Evolutionary conservation across 179 eudicot species (phyloP), one percentile per base, ranked within the genome.

Genomic region (Pouteria campechiana): DNA sequence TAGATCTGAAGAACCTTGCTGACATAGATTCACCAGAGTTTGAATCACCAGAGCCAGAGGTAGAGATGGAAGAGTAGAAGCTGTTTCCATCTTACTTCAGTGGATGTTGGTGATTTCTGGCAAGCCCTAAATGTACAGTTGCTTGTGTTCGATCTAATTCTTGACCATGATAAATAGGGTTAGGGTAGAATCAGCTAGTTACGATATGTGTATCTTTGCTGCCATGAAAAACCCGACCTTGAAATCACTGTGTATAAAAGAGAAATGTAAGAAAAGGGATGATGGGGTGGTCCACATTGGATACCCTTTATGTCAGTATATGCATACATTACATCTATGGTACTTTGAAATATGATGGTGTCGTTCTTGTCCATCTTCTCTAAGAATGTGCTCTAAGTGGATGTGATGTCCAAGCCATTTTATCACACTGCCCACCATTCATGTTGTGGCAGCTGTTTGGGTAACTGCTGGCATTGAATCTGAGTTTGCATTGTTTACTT

Each of bases 1-100:
- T 85, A 33, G 97, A 89, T 50, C 41, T 89, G 58, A 89, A 89
- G 83, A 81, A 89, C 32, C 73, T 89, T 38, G 95, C 95, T 17
- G 95, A 54, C 24, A 56, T 76, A 19, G 93, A 89, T 22, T 61
- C 68, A 2, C 44, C 83, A 0, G 96, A 76, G 37, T 73, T 78
- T 36, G 76, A 72, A 48, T 21, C 72, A 2, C 51, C 50, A 10
- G 94, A 80, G 52, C 72, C 69, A 0, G 95, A 89, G 70, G 17
- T 74, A 59, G 95, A 84, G 75, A 72, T 75, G 89, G 95, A 88
- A 63, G 87, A 75, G 54, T 58, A 55, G 14, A 82, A 72, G 3
- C 41, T 56, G 37, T 44, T 37, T 49, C 33, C 65, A 2, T 47
- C 82, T 35, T 47, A n/a, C 59, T 16, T 29, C 79, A 6, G 58